A percentile compares a stretch with the other conserved stretches of the same genome.
Conservation (phyloP, 192 early-diverging fungal genomes). For the Coemansia guatemalensis region DNA sequence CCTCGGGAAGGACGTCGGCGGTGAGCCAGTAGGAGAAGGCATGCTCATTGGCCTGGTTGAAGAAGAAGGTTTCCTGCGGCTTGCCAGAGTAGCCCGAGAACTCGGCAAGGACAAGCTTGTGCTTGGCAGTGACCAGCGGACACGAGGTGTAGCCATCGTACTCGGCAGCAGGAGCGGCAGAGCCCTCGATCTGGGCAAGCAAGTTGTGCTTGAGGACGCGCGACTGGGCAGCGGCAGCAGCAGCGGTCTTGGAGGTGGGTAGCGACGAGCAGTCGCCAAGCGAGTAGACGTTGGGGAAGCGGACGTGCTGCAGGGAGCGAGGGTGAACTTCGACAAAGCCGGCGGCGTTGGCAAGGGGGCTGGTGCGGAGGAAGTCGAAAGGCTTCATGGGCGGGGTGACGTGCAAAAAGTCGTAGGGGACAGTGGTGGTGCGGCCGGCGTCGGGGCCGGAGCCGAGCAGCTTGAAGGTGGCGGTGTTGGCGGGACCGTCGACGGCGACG, state of each 20-base stretch:
- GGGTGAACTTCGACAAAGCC: conserved; percentile 84
- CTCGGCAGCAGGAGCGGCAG: conserved; percentile 49
- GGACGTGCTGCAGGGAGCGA: conserved; percentile 75
- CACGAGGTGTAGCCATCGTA: conserved; percentile 87
- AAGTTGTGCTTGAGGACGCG: conserved; percentile 74
- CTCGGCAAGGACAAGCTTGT: conserved; percentile 83
- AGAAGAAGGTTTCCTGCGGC: conserved; percentile 80
- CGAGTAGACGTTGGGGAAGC: conserved; percentile 76
- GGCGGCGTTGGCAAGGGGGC: conserved; percentile 67
- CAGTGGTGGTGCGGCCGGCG: conserved; percentile 57
- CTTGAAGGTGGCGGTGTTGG: conserved; percentile 73
- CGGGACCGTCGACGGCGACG: conserved; percentile 62
- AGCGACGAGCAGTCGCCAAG: conserved; percentile 79
- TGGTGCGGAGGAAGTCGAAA: conserved; percentile 74
- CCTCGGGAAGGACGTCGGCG: conserved; percentile 71
- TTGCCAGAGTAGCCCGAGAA: conserved; percentile 75
- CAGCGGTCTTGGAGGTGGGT: conserved; percentile 91
- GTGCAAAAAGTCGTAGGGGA: conserved; percentile 81
- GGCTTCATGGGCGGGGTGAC: conserved; percentile 82
- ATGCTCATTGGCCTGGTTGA: conserved; percentile 75
- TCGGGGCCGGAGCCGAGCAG: conserved; percentile 38
- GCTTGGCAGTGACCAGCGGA: conserved; percentile 77
- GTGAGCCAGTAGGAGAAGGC: conserved; percentile 71
- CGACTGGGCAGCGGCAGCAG: conserved; percentile 82
- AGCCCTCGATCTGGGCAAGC: conserved; percentile 59